phyloP scores from a whole-genome alignment of 192 early-diverging fungal genomes.

The Dissophora ornata region DNA sequence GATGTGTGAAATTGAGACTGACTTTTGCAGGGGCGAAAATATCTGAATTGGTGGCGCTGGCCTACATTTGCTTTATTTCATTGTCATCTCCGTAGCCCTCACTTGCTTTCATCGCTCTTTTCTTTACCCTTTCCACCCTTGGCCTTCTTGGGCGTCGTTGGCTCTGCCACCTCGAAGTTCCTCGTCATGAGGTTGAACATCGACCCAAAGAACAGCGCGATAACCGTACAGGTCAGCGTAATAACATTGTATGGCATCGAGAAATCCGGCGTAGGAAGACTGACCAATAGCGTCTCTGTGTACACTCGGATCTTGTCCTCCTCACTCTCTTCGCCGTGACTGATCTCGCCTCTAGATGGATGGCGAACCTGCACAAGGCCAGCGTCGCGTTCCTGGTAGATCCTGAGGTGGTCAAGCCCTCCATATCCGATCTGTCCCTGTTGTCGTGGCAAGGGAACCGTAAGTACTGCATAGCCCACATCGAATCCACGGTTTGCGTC shows the following conservation, averaged over 20 bases:
- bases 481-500: constrained; percentile 98
- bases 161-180: constrained; percentile 61
- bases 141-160: constrained; percentile 18
- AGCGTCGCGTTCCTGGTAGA: constrained; percentile 44
- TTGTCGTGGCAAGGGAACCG: constrained; percentile 29
- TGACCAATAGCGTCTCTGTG: constrained; percentile 88
- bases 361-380: constrained; percentile 23
- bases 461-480: constrained; percentile 79
- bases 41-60: no score
- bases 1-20: no score
- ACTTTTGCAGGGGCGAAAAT: no score
- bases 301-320: constrained; percentile 67
- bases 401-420: constrained; percentile 36
- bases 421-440: constrained; percentile 48
- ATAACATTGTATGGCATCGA: constrained; percentile 99
- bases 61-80: no score
- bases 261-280: constrained; percentile 96
- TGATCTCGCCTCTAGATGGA: background rate
- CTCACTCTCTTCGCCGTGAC: background rate
- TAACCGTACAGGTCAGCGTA: constrained; percentile 94
- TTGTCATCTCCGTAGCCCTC: no score
- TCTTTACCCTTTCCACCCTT: constrained; percentile 12
- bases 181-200: constrained; percentile 88
- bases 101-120: no score
- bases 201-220: constrained; percentile 96